Evolutionary conservation across 768 basidiomycete genomes (phyloP).

Genomic region (Podaxis mareebaensis): DNA sequence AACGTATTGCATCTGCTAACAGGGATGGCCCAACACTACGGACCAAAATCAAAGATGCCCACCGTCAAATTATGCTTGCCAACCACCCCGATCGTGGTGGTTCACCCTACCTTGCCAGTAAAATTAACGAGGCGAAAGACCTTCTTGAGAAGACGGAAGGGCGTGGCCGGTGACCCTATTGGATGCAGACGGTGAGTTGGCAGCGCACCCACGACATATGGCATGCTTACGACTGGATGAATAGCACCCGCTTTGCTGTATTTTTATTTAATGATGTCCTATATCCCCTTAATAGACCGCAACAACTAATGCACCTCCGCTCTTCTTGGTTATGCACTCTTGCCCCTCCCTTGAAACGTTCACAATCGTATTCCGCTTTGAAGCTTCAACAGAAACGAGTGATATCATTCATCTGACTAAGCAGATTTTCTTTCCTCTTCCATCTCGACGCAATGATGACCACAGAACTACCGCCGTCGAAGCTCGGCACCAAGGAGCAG

Average conservation of each 20-base stretch:
- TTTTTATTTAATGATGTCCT: constrained; percentile 2
- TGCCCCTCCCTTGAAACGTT: not conserved
- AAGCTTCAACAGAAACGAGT: not conserved
- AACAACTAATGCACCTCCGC: constrained; percentile 8
- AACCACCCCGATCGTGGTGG: constrained; percentile 99
- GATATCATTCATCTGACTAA: constrained; percentile 32
- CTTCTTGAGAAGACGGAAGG: constrained; percentile 80
- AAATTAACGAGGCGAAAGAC: constrained; percentile 99
- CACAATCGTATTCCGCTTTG: not conserved
- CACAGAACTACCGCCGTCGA: constrained; percentile 58
- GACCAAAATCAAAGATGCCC: constrained; percentile 88
- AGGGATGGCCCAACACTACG: constrained; percentile 84
- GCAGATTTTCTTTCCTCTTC: constrained; percentile 18
- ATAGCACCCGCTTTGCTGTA: constrained; percentile 7
- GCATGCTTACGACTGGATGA: not conserved
- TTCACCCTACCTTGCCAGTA: constrained; percentile 96
- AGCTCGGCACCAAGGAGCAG: constrained; percentile 80
- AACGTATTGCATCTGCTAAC: constrained; percentile 7
- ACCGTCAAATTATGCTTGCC: constrained; percentile 95
- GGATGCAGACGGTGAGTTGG: not conserved
- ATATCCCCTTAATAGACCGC: constrained; percentile 13
- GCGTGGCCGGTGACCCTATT: constrained; percentile 33
- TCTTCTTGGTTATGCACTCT: not conserved
- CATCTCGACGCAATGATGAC: constrained; percentile 27
- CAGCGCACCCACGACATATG: not conserved